phyloP scores from a whole-genome alignment of 1,139 yeast genomes.

The Saccharomyces hybrid region DNA sequence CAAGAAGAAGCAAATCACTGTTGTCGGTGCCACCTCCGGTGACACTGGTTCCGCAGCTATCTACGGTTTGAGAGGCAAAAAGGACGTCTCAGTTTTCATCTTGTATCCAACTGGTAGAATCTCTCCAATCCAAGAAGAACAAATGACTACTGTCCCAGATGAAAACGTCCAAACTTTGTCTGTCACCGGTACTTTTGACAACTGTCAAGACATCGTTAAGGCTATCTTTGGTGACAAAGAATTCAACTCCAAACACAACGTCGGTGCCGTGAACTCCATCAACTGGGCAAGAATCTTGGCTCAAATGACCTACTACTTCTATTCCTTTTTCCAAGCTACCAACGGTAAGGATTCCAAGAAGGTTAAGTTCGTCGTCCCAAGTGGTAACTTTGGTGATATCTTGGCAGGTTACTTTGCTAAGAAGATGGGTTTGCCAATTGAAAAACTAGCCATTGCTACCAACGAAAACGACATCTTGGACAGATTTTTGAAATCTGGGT shows the following conservation, averaged over 20 bases:
- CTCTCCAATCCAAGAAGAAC: slow-evolving; percentile 95
- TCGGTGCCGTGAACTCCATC: slow-evolving; percentile 96
- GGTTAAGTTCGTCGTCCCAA: slow-evolving; percentile 86
- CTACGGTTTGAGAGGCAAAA: slow-evolving; percentile 92
- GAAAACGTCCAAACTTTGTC: slow-evolving; percentile 89
- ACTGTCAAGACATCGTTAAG: slow-evolving; percentile 95
- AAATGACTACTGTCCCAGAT: slow-evolving; percentile 95
- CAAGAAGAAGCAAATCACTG: slow-evolving; percentile 76
- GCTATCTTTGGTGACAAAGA: slow-evolving; percentile 83
- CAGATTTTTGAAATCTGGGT: slow-evolving; percentile 81
- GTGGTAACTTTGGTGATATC: slow-evolving; percentile 97
- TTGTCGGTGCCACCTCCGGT: slow-evolving; percentile 98
- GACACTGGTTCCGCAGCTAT: slow-evolving; percentile 99
- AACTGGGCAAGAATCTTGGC: slow-evolving; percentile 99
- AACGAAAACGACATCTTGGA: slow-evolving; percentile 91
- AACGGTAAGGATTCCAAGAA: slow-evolving; percentile 37
- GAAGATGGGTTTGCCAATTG: slow-evolving; percentile 90
- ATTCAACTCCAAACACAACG: slow-evolving; percentile 82
- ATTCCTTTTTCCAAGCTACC: slow-evolving; percentile 76
- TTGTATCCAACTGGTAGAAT: slow-evolving; percentile 96
- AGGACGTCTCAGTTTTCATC: slow-evolving; percentile 92
- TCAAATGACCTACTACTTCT: slow-evolving; percentile 93
- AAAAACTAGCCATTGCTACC: slow-evolving; percentile 83
- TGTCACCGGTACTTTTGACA: slow-evolving; percentile 94
- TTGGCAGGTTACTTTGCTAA: slow-evolving; percentile 93